A percentile compares a stretch with the other conserved stretches of the same genome.
Conservation (phyloP, 192 early-diverging fungal species). For the Backusella sp. region DNA sequence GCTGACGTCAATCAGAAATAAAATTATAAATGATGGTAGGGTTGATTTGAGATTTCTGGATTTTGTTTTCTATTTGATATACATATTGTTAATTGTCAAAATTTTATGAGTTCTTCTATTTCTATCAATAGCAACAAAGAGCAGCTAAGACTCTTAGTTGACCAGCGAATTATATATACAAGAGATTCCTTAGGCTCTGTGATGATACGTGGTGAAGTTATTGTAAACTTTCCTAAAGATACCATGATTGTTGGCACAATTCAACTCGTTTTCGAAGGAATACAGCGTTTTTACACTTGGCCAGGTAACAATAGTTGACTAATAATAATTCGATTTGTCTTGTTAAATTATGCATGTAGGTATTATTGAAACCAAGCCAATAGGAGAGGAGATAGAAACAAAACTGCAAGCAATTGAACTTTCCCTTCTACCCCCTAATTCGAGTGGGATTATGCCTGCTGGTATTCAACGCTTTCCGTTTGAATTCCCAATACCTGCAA, state of each 20-base stretch:
- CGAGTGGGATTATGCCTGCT: slow-evolving; percentile 9
- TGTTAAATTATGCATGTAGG: not conserved
- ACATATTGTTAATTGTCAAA: not conserved
- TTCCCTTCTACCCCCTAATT: slow-evolving; percentile 21
- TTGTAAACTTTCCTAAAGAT: slow-evolving; percentile 17
- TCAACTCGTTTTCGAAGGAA: slow-evolving; percentile 22
- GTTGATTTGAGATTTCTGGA: not conserved
- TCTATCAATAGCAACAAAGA: not conserved
- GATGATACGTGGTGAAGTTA: slow-evolving; percentile 23
- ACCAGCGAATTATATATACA: slow-evolving; percentile 14
- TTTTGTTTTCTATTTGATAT: not conserved
- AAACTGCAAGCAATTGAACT: slow-evolving; percentile 20
- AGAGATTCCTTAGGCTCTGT: slow-evolving; percentile 8
- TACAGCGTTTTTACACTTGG: slow-evolving; percentile 15
- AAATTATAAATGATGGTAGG: not conserved
- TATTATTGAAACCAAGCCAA: not conserved
- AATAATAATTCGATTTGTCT: not conserved
- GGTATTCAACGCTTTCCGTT: slow-evolving; percentile 26
- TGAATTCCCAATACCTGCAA: slow-evolving; percentile 27
- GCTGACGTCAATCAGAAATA: not conserved
- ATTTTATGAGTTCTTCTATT: not conserved
- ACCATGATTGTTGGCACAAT: slow-evolving; percentile 19
- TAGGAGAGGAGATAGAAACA: slow-evolving; percentile 11
- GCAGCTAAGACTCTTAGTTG: slow-evolving; percentile 10
- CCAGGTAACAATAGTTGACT: not conserved